These are phyloP conservation scores for Ogataea corticis DNA, from an alignment of 805 yeast genomes.

Conservation along the genomic window DNA sequence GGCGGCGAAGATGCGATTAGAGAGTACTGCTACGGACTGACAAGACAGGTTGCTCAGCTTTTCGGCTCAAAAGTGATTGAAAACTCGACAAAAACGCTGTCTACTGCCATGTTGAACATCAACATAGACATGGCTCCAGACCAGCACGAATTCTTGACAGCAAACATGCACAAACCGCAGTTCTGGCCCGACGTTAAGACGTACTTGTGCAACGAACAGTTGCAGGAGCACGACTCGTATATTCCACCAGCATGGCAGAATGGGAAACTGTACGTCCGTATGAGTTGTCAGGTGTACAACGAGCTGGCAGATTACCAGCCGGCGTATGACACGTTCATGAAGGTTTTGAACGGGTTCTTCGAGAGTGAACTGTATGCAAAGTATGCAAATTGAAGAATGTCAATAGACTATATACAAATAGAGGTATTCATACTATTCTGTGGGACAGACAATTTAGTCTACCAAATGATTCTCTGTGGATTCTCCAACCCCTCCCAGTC, in stretches of 20 bases:
- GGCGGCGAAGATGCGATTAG: slow-evolving; percentile 60
- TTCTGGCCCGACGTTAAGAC: slow-evolving; percentile 14
- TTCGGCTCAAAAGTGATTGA: slow-evolving; percentile 42
- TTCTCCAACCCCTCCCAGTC: slow-evolving; percentile 64
- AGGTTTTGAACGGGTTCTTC: slow-evolving; percentile 29
- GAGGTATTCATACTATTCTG: neutral
- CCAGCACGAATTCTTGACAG: slow-evolving; percentile 2
- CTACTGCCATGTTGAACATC: slow-evolving; percentile 47
- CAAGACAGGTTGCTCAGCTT: slow-evolving; percentile 41
- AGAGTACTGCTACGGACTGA: slow-evolving; percentile 48
- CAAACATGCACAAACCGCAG: slow-evolving; percentile 3
- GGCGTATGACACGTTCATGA: slow-evolving; percentile 43
- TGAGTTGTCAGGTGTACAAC: slow-evolving; percentile 61
- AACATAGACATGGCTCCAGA: slow-evolving; percentile 35
- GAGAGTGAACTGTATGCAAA: neutral
- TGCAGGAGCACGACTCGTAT: slow-evolving; percentile 42
- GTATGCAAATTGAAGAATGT: neutral
- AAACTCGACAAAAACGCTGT: slow-evolving; percentile 35
- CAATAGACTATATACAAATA: neutral
- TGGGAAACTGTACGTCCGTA: slow-evolving; percentile 45
- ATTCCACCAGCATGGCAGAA: slow-evolving; percentile 48
- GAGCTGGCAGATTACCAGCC: slow-evolving; percentile 53
- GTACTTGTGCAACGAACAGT: slow-evolving; percentile 19
- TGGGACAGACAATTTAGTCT: slow-evolving; percentile 15
- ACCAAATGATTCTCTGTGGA: slow-evolving; percentile 89